Conservation (phyloP, 805 yeast genomes). For the Zygoascus flipseniorum region DNA sequence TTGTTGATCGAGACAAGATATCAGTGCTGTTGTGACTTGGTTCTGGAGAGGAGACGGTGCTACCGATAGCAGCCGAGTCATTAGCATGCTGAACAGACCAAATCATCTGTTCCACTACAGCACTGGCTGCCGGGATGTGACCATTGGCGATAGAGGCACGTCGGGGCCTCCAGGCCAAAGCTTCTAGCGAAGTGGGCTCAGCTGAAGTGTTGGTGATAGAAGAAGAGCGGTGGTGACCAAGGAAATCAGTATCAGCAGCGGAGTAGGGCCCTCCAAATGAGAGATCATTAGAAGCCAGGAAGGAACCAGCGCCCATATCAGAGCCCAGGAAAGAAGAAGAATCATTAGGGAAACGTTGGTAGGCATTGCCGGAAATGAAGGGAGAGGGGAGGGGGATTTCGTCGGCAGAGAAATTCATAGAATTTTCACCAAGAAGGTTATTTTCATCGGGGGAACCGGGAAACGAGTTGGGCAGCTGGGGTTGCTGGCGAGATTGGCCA, state of each 20-base stretch:
- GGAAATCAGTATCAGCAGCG: not conserved
- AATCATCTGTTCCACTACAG: conserved; percentile 12
- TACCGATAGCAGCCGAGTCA: not conserved
- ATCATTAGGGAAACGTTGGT: conserved; percentile 15
- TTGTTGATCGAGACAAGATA: not conserved
- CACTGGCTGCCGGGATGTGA: conserved; percentile 17
- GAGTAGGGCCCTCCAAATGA: too few relatives aligned
- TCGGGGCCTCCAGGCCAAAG: conserved; percentile 14
- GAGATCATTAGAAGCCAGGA: not conserved
- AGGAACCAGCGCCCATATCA: not conserved
- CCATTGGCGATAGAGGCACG: conserved; percentile 21
- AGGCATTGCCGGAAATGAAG: not conserved
- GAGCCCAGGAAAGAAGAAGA: not conserved
- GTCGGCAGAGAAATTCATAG: not conserved
- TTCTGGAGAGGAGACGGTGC: not conserved
- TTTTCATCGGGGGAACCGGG: conserved; percentile 9
- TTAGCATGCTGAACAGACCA: not conserved
- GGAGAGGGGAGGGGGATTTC: not conserved
- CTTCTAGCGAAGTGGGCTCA: conserved; percentile 1
- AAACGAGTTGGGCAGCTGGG: not conserved
- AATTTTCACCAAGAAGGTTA: conserved; percentile 9
- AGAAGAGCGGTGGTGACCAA: not conserved
- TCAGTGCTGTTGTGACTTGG: not conserved
- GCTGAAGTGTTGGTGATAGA: not conserved
- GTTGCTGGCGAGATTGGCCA: not conserved